These are phyloP conservation scores for Piper longum DNA, from an alignment of 164 flowering plant species.

Conservation along the genomic window DNA sequence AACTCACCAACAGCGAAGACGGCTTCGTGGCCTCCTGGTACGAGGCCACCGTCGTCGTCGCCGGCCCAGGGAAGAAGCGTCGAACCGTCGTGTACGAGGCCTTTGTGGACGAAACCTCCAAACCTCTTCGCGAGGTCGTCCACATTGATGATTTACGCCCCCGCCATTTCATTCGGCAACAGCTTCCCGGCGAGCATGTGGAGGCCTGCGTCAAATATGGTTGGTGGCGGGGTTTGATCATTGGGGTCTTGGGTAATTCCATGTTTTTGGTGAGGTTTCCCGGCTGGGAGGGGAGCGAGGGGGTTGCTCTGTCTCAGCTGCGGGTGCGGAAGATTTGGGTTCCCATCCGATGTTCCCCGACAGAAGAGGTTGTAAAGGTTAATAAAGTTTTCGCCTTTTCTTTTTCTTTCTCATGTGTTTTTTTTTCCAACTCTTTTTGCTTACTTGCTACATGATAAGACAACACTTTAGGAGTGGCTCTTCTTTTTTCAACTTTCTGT, in stretches of 20 bases:
- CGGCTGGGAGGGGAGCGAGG: constrained; percentile 31
- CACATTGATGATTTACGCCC: constrained; percentile 47
- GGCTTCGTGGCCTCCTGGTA: constrained; percentile 75
- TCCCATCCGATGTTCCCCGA: constrained; percentile 46
- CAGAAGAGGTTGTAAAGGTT: neutral
- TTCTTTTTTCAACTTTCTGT: neutral
- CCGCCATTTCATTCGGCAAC: constrained; percentile 17
- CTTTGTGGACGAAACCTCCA: constrained; percentile 36
- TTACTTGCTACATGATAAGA: no score
- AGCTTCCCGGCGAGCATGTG: constrained; percentile 36
- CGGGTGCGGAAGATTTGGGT: constrained; percentile 67
- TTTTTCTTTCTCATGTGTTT: no score
- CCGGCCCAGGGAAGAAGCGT: constrained; percentile 22
- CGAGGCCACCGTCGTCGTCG: constrained; percentile 19
- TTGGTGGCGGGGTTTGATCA: constrained; percentile 77
- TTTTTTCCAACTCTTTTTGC: no score
- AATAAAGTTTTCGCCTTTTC: no score
- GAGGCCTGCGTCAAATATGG: constrained; percentile 74
- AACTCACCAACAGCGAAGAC: constrained; percentile 62
- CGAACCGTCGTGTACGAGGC: constrained; percentile 38
- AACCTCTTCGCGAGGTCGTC: constrained; percentile 39
- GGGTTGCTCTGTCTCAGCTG: constrained; percentile 30
- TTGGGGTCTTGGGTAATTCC: constrained; percentile 21
- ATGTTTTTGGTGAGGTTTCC: constrained; percentile 46
- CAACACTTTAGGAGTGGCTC: no score